Base-by-base conservation (phyloP, 129 eudicot genomes). In the Flaveria bidentis region DNA sequence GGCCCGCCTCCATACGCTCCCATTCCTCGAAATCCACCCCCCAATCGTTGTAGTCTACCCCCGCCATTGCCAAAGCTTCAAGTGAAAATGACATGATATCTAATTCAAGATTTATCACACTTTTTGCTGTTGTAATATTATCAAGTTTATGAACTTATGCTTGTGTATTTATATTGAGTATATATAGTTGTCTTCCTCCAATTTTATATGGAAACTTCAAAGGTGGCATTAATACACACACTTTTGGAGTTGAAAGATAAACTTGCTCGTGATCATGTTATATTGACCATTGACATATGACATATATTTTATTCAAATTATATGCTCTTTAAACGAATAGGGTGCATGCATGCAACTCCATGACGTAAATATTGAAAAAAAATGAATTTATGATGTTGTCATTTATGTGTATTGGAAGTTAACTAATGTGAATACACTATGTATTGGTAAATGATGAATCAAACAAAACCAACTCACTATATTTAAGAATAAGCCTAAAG, bases 21-120 rank as follows among this genome's bases (percentile, higher is more conserved):
- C 60, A 71, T 46, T 77, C 86, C 45, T 77, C 79, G 10, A 82
- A 44, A 56, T 41, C 69, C 66, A 77, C 16, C 33, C 70, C 79
- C 76, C 68, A 82, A 2, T 82, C 76, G 22, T 51, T 18, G 67
- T 72, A 72, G 46, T 77, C 77, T 42, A 44, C 50, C 8, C 86
- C 83, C 14, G 77, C 73, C 83, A 73, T 83, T 33, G 86, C 86
- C 42, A 83, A 56, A 67, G 86, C 86, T 77, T 82, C 85, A 8
- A 65, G 13, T 56, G 85, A 82, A 82, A 82, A 7, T 13, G 79
- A 82, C 85, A 82, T 71, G 30, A 73, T 62, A 61, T 50, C 7
- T 15, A 33, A 15, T 16, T 12, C 9, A 46, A 11, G 12, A n/a
- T 36, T 30, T 30, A 11, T 10, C 11, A 9, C 0, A 61, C 12